Evolutionary conservation across 2,329 filamentous ascomycete genomes (phyloP).

Genomic region (Alternaria tenuissima): DNA sequence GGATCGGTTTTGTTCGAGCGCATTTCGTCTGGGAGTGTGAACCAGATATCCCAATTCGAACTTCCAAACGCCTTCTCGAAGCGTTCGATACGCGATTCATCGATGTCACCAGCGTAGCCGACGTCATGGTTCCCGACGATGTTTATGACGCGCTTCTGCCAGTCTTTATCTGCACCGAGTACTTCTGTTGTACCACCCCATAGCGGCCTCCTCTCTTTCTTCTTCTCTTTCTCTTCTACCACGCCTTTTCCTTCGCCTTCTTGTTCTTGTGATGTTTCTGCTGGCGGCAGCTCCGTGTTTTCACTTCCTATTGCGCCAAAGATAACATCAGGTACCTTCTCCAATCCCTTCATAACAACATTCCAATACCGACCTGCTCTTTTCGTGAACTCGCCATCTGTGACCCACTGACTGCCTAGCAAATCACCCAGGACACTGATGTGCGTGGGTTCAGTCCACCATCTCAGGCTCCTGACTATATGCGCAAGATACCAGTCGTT

Average conservation of each 20-base stretch:
- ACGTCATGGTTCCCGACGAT: slow-evolving; percentile 96
- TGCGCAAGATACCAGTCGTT: slow-evolving; percentile 96
- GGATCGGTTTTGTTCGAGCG: neutral
- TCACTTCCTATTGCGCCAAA: slow-evolving; percentile 21
- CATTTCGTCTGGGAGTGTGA: slow-evolving; percentile 54
- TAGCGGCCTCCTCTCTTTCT: slow-evolving; percentile 22
- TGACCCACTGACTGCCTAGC: slow-evolving; percentile 94
- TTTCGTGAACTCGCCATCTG: slow-evolving; percentile 79
- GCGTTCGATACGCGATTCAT: slow-evolving; percentile 73
- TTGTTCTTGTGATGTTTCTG: slow-evolving; percentile 7
- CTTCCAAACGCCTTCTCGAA: slow-evolving; percentile 88
- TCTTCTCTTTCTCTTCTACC: slow-evolving; percentile 16
- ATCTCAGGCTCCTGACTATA: slow-evolving; percentile 82
- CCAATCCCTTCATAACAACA: slow-evolving; percentile 74
- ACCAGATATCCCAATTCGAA: slow-evolving; percentile 86
- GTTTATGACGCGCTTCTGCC: slow-evolving; percentile 84
- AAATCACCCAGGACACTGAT: slow-evolving; percentile 89
- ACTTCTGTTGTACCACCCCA: slow-evolving; percentile 47
- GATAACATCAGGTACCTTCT: slow-evolving; percentile 63
- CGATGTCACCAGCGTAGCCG: slow-evolving; percentile 93
- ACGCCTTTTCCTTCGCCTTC: slow-evolving; percentile 30
- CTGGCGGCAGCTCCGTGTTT: neutral
- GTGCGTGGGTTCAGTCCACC: slow-evolving; percentile 88
- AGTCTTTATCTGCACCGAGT: slow-evolving; percentile 61
- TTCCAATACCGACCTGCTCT: slow-evolving; percentile 82